These are phyloP conservation scores for Davidsoniella virescens DNA, from an alignment of 2,329 filamentous ascomycete genomes.

Conservation along the genomic window DNA sequence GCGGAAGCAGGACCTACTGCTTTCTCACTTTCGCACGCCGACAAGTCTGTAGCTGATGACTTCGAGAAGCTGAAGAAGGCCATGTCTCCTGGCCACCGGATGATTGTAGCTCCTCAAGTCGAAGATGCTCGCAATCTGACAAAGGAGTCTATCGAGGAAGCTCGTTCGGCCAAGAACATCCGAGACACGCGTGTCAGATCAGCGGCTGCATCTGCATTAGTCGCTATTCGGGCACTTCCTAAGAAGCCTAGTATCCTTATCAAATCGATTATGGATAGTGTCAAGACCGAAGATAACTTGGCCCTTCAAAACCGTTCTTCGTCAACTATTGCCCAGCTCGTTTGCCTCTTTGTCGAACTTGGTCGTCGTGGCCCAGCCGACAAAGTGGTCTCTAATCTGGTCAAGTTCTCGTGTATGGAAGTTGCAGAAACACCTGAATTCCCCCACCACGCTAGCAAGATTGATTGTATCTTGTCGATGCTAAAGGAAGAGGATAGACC, in stretches of 20 bases:
- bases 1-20: conserved; percentile 79
- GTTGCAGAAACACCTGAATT: conserved; percentile 97
- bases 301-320: conserved; percentile 80
- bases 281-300: conserved; percentile 85
- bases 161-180: conserved; percentile 59
- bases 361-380: conserved; percentile 76
- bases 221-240: conserved; percentile 72
- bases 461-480: conserved; percentile 72
- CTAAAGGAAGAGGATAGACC: conserved; percentile 94
- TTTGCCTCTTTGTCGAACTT: conserved; percentile 69
- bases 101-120: conserved; percentile 67
- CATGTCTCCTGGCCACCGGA: conserved; percentile 74
- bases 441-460: conserved; percentile 61
- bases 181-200: conserved; percentile 78
- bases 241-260: conserved; percentile 90
- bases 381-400: conserved; percentile 87
- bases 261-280: conserved; percentile 94
- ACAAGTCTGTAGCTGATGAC: conserved; percentile 72
- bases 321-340: conserved; percentile 64
- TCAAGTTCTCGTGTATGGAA: conserved; percentile 96
- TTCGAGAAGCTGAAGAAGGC: conserved; percentile 77
- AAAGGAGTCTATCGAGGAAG: conserved; percentile 59
- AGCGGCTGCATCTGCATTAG: conserved; percentile 70
- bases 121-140: conserved; percentile 60
- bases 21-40: conserved; percentile 75